phyloP scores from a whole-genome alignment of 805 yeast species.

The Ogataea paraovalis region DNA sequence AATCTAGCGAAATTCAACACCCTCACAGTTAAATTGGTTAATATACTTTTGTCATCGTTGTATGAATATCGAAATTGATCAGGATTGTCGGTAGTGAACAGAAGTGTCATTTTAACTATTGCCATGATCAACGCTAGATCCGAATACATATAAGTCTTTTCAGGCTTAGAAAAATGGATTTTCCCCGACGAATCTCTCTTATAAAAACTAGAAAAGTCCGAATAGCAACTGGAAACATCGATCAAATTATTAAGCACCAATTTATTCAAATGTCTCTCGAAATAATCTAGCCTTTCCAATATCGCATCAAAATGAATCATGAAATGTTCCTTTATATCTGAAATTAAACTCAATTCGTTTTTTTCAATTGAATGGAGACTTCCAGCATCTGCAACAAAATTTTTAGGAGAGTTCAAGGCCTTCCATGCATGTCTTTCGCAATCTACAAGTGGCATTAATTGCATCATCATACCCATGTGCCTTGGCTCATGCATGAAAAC shows the following conservation, averaged over 20 bases:
- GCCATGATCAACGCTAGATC: conserved; percentile 16
- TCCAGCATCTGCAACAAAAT: not conserved
- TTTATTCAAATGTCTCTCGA: conserved; percentile 12
- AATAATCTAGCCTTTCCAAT: conserved; percentile 19
- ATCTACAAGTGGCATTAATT: conserved; percentile 1
- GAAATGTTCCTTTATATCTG: conserved; percentile 4
- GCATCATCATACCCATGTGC: not conserved
- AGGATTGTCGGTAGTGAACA: conserved; percentile 4
- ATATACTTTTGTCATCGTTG: not conserved
- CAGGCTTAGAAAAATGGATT: conserved; percentile 7
- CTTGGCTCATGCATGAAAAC: conserved; percentile 4
- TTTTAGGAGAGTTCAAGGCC: not conserved
- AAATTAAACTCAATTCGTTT: conserved; percentile 6
- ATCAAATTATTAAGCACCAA: conserved; percentile 10
- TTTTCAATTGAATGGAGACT: not conserved
- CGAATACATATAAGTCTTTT: conserved; percentile 8
- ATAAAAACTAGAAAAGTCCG: conserved; percentile 9
- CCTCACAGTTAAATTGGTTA: conserved; percentile 4
- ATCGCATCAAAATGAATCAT: conserved; percentile 18
- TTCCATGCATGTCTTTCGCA: conserved; percentile 17
- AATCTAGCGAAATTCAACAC: conserved; percentile 11
- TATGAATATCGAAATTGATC: conserved; percentile 4
- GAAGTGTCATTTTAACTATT: conserved; percentile 7
- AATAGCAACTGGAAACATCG: conserved; percentile 8
- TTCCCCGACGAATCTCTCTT: conserved; percentile 5